These are phyloP conservation scores for Leccinum boreale DNA, from an alignment of 768 basidiomycete species.

Conservation along the genomic window DNA sequence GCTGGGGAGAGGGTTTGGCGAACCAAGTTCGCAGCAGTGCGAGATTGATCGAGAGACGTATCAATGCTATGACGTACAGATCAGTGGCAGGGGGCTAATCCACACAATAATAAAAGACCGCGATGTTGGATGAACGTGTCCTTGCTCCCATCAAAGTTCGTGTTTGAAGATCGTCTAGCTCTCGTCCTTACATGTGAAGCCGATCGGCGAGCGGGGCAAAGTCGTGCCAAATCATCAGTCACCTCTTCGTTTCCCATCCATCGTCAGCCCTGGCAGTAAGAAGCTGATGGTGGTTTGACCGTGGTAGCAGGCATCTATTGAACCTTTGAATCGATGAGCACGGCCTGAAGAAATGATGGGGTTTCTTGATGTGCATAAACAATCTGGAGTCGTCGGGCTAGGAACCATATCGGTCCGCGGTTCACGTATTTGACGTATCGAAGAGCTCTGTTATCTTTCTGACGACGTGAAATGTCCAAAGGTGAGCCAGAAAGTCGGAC, in stretches of 20 bases:
- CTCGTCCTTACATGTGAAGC: neutral
- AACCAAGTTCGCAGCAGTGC: neutral
- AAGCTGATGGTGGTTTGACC: neutral
- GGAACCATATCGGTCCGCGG: neutral
- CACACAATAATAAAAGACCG: neutral
- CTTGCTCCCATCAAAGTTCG: neutral
- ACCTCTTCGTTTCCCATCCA: neutral
- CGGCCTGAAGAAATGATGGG: neutral
- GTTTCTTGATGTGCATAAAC: neutral
- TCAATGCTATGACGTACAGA: neutral
- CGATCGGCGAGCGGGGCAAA: neutral
- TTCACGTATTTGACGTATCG: neutral
- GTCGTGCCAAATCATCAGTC: neutral
- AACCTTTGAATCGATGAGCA: neutral
- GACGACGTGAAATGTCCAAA: neutral
- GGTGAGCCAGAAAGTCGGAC: neutral
- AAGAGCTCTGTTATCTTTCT: neutral
- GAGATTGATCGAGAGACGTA: neutral
- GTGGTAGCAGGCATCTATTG: neutral
- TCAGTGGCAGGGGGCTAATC: neutral
- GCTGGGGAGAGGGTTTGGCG: neutral
- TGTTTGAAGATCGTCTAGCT: neutral
- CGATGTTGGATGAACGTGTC: neutral
- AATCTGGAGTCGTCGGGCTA: neutral
- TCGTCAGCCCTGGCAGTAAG: neutral